phyloP scores from a whole-genome alignment of 2,329 filamentous ascomycete genomes.

The Monosporascus sp. region DNA sequence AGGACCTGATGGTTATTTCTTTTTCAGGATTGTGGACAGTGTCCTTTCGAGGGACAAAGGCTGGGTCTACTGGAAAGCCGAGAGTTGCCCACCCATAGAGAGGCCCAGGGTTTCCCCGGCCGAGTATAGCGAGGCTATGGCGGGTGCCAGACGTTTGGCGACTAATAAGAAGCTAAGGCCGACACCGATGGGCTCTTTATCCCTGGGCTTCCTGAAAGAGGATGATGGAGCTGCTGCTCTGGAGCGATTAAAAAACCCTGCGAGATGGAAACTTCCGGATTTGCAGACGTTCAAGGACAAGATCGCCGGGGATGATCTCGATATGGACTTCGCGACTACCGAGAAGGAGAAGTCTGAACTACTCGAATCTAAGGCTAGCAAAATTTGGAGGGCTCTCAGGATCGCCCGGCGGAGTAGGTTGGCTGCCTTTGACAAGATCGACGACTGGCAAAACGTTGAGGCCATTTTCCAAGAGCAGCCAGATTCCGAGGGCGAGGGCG shows the following conservation, averaged over 20 bases:
- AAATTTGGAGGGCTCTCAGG: conserved; percentile 83
- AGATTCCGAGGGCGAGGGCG: conserved; percentile 25
- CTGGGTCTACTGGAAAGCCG: conserved; percentile 98
- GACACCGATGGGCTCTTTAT: conserved; percentile 64
- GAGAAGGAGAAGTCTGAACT: conserved; percentile 49
- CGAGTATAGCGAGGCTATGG: conserved; percentile 65
- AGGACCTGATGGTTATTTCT: conserved; percentile 81
- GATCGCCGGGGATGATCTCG: conserved; percentile 76
- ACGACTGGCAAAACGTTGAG: conserved; percentile 68
- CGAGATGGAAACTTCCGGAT: conserved; percentile 63
- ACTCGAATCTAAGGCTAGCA: conserved; percentile 73
- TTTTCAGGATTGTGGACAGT: conserved; percentile 94
- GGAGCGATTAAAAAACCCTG: conserved; percentile 60
- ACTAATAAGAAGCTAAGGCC: conserved; percentile 65
- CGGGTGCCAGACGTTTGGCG: conserved; percentile 58
- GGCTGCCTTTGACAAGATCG: conserved; percentile 78
- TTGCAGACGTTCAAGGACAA: conserved; percentile 65
- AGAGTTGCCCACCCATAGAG: conserved; percentile 85
- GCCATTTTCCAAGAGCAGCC: conserved; percentile 46
- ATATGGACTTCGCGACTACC: conserved; percentile 74
- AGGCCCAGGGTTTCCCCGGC: conserved; percentile 63
- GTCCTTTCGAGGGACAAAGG: conserved; percentile 95
- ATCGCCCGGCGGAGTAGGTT: conserved; percentile 71
- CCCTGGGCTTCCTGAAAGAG: conserved; percentile 73
- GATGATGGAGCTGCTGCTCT: conserved; percentile 56